Evolutionary conservation across 1,284 basidiomycete genomes (phyloP).

Genomic region (Exsudoporus floridanus): DNA sequence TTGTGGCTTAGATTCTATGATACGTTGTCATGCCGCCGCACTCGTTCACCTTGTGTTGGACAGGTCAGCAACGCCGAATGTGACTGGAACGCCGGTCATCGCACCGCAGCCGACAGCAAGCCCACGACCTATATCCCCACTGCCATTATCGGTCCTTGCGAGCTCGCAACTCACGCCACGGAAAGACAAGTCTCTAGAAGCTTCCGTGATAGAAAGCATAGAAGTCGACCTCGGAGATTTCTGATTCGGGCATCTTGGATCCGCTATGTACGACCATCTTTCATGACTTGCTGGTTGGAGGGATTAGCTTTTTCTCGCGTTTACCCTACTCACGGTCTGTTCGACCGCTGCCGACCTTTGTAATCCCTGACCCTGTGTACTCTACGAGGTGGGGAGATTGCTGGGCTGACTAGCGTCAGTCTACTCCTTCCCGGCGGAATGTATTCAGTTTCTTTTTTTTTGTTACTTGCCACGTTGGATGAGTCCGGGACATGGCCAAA

Average conservation of each 20-base stretch:
- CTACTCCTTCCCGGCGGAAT: constrained; percentile 11
- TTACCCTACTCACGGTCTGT: constrained; percentile 1
- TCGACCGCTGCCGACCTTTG: background rate
- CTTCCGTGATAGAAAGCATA: constrained; percentile 60
- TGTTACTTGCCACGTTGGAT: background rate
- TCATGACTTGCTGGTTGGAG: background rate
- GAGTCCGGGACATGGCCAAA: background rate
- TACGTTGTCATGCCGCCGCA: constrained; percentile 1
- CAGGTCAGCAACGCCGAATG: constrained; percentile 54
- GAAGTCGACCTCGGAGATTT: constrained; percentile 81
- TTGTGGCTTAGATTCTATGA: constrained; percentile 10
- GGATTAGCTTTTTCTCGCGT: background rate
- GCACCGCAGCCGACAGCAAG: constrained; percentile 24
- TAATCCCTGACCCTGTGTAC: constrained; percentile 12
- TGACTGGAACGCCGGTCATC: constrained; percentile 32
- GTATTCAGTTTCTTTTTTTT: constrained; percentile 7
- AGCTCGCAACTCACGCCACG: constrained; percentile 23
- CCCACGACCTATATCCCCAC: constrained; percentile 43
- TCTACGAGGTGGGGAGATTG: constrained; percentile 3
- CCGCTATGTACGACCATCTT: constrained; percentile 1
- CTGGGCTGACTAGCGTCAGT: constrained; percentile 8
- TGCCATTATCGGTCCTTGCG: constrained; percentile 36
- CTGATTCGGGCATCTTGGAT: constrained; percentile 33
- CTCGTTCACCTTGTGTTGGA: constrained; percentile 10
- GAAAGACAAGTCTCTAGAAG: constrained; percentile 51